Conservation (phyloP, 805 yeast genomes). For the Scheffersomyces lignosus region DNA sequence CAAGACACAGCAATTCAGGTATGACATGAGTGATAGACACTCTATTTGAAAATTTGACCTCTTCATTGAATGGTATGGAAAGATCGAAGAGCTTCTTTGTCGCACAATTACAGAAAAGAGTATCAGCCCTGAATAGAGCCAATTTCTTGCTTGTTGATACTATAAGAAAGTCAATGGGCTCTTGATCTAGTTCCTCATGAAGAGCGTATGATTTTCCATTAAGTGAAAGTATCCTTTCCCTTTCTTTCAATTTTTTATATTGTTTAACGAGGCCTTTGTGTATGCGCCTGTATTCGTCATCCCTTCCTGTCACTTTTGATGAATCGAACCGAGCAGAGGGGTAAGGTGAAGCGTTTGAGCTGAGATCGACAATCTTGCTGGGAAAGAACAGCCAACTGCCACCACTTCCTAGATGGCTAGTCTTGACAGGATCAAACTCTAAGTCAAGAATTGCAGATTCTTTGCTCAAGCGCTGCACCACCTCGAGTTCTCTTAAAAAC, state of each 20-base stretch:
- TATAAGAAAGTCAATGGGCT: constrained; percentile 16
- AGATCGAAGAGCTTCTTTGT: constrained; percentile 43
- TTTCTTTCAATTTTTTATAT: neutral
- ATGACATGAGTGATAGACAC: constrained; percentile 35
- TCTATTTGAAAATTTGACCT: constrained; percentile 31
- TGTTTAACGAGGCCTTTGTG: constrained; percentile 20
- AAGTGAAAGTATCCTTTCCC: constrained; percentile 7
- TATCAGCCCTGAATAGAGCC: constrained; percentile 46
- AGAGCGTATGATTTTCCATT: constrained; percentile 11
- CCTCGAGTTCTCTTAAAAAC: constrained; percentile 29
- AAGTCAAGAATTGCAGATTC: constrained; percentile 44
- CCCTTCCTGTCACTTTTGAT: constrained; percentile 19
- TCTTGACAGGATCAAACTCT: constrained; percentile 31
- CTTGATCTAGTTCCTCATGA: constrained; percentile 4
- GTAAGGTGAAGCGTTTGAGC: neutral
- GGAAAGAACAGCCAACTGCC: constrained; percentile 36
- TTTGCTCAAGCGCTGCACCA: constrained; percentile 27
- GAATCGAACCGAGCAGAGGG: constrained; percentile 2
- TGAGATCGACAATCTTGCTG: constrained; percentile 14
- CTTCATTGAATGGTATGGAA: constrained; percentile 36
- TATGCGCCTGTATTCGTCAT: constrained; percentile 36
- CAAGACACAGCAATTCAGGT: constrained; percentile 34
- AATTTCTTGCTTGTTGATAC: constrained; percentile 46
- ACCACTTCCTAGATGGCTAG: constrained; percentile 27
- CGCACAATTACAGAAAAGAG: constrained; percentile 49